Base-by-base conservation (phyloP, 2,329 filamentous ascomycete genomes). In the Ophiostoma quercus region DNA sequence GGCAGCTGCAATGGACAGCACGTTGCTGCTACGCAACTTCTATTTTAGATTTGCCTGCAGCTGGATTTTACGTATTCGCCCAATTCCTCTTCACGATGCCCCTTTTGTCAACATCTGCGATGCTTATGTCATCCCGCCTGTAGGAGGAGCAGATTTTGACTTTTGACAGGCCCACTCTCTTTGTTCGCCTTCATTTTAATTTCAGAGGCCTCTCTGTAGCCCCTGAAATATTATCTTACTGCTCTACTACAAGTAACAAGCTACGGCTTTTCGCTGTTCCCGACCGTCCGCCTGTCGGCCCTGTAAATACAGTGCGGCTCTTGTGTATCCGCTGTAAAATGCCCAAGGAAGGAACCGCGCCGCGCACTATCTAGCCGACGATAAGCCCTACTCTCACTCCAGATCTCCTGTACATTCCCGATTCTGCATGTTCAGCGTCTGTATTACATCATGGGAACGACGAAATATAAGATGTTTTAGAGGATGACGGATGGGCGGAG, bases 351-450 rank as follows among this genome's bases (percentile, higher is more conserved):
- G 1, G 14, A 47, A 57, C 51, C 51, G 51, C 51, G 51, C 51
- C 51, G 51, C 51, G 51, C 51, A 57, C 51, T 57, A 57, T 57
- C 51, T 57, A 57, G 51, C 51, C 51, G 51, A 57, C 51, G 51
- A 57, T 57, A 57, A 57, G 51, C 51, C 51, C 12, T 57, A 25
- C 22, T 41, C 12, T 12, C 39, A 1, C 34, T 22, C 51, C 22
- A 25, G 51, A 57, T 25, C 51, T 47, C 43, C 8, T 47, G 43
- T 47, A 47, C 43, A 47, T 47, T 47, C 43, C 43, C 43, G 43
- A 47, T 47, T 47, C 43, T 47, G 43, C 43, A 47, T 47, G 5
- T 47, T 19, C 25, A 29, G 25, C 25, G 25, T 29, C 6, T 47
- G 43, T n/a, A 47, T 47, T n/a, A 47, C 43, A 47, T 47, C 16